Evolutionary conservation across 2,329 filamentous ascomycete genomes (phyloP).

Genomic region (Ceratocystis destructans): DNA sequence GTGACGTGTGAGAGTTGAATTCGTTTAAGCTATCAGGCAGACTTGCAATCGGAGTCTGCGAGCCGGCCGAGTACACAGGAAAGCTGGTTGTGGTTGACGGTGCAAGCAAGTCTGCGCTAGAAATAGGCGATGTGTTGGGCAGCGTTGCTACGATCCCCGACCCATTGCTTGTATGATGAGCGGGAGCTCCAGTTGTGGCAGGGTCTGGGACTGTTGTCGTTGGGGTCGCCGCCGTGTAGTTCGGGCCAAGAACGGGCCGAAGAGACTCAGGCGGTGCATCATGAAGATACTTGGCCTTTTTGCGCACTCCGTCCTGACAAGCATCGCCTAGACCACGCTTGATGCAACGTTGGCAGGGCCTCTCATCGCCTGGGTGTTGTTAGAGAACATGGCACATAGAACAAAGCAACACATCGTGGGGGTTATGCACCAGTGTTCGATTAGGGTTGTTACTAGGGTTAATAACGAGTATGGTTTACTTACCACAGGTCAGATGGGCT

Average conservation of each 20-base stretch:
- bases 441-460: too few species aligned
- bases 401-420: not conserved
- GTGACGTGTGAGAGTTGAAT: conserved; percentile 56
- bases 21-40: conserved; percentile 35
- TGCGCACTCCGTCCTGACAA: conserved; percentile 91
- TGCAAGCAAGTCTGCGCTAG: conserved; percentile 35
- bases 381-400: not conserved
- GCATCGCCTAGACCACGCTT: conserved; percentile 82
- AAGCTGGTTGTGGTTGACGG: conserved; percentile 36
- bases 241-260: conserved; percentile 66
- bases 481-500: conserved; percentile 96
- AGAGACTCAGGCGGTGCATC: conserved; percentile 85
- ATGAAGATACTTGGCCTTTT: conserved; percentile 98
- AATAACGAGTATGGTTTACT: conserved; percentile 27
- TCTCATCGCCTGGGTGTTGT: conserved; percentile 61
- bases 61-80: conserved; percentile 36
- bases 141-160: conserved; percentile 28
- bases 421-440: not conserved
- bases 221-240: conserved; percentile 46
- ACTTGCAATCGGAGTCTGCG: conserved; percentile 31
- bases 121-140: conserved; percentile 32
- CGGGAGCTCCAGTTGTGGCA: not conserved
- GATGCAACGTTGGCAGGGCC: conserved; percentile 85
- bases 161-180: not conserved
- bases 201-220: conserved; percentile 1